Conservation (phyloP, 441 rosid species). For the Eutrema salsugineum region DNA sequence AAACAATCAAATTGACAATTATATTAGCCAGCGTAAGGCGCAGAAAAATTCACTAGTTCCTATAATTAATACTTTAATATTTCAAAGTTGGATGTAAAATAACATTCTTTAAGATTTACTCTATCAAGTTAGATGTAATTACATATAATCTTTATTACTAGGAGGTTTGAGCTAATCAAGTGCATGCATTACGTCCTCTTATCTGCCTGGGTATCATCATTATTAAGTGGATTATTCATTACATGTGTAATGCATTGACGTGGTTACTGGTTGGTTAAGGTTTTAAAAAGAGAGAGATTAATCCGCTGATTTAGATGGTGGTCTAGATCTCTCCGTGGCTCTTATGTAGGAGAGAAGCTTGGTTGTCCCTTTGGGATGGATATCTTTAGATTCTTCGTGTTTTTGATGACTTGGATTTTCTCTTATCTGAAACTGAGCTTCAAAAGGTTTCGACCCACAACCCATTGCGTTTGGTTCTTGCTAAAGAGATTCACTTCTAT, state of each 20-base stretch:
- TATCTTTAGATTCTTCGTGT: conserved; percentile 71
- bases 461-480: no score
- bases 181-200: not conserved
- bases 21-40: no score
- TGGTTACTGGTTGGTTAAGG: not conserved
- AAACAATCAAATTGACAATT: no score
- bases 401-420: conserved; percentile 48
- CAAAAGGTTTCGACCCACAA: conserved; percentile 81
- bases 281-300: conserved; percentile 47
- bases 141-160: not conserved
- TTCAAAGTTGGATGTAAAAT: not conserved
- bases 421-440: conserved; percentile 82
- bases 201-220: no score
- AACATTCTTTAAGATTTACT: not conserved
- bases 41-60: no score
- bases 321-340: conserved; percentile 66
- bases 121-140: not conserved
- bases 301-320: conserved; percentile 57
- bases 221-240: not conserved
- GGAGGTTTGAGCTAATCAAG: not conserved
- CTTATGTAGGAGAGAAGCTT: conserved; percentile 83
- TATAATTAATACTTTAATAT: not conserved
- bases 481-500: not conserved
- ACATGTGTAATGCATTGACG: not conserved
- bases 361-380: conserved; percentile 75